Percentiles rank a stretch among this genome's conserved stretches.
Conservation (phyloP, 306 rosid genomes). For the barrel medic (Medicago truncatula) region MtrunA17r5.0-ANR NC_053046.1:6153501-6154000, state of each 20-base stretch:
- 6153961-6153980: too few relatives aligned
- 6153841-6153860: background rate
- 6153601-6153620: too few relatives aligned
- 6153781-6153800: too few relatives aligned
- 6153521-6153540: too few relatives aligned
- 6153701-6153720: background rate
- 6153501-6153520: background rate
- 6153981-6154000: too few relatives aligned
- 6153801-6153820: too few relatives aligned
- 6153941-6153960: background rate
- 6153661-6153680: background rate
- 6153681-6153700: background rate
- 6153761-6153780: background rate
- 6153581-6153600: too few relatives aligned
- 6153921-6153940: background rate
- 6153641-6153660: background rate
- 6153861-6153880: background rate
- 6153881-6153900: background rate
- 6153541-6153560: too few relatives aligned
- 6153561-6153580: too few relatives aligned
- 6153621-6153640: too few relatives aligned
- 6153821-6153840: background rate
- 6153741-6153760: background rate
- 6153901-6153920: background rate
- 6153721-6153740: background rate